phyloP scores from a whole-genome alignment of 2,329 filamentous ascomycete genomes.

The Tolypocladium album region DNA sequence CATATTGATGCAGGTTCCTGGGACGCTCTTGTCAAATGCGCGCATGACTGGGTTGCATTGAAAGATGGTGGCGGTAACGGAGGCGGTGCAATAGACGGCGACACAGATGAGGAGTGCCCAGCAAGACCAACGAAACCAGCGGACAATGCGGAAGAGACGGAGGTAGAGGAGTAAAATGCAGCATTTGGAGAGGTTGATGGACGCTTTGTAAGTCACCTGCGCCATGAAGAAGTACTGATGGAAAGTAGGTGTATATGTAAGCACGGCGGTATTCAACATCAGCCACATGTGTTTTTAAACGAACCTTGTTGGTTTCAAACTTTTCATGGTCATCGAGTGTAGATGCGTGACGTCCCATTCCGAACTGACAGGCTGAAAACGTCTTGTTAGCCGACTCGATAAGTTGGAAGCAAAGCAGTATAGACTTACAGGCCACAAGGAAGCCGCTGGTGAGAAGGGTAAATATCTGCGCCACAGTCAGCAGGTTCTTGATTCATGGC shows the following conservation, averaged over 20 bases:
- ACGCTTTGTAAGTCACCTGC: slow-evolving; percentile 19
- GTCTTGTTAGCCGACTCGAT: not conserved
- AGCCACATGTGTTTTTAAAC: not conserved
- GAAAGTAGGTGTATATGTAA: not conserved
- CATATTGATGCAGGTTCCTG: slow-evolving; percentile 31
- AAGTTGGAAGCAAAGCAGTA: not conserved
- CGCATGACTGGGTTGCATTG: slow-evolving; percentile 21
- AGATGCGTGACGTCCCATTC: slow-evolving; percentile 10
- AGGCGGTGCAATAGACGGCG: slow-evolving; percentile 14
- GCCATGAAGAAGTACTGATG: slow-evolving; percentile 13
- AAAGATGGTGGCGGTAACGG: slow-evolving; percentile 15
- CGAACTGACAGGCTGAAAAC: slow-evolving; percentile 11
- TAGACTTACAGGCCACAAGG: slow-evolving; percentile 3
- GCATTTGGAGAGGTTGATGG: slow-evolving; percentile 20
- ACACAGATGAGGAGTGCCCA: slow-evolving; percentile 14
- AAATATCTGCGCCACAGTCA: slow-evolving; percentile 3
- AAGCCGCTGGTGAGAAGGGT: slow-evolving; percentile 3
- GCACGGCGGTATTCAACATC: not conserved
- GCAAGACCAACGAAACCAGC: slow-evolving; percentile 14
- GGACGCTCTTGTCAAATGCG: slow-evolving; percentile 28
- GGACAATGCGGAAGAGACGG: slow-evolving; percentile 18
- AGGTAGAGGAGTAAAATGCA: slow-evolving; percentile 22
- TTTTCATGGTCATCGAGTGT: slow-evolving; percentile 6
- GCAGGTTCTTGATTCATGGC: too few species aligned
- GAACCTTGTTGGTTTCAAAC: slow-evolving; percentile 8